Base-by-base conservation (phyloP, 495 filamentous ascomycete species). In the Neurospora sp. region DNA sequence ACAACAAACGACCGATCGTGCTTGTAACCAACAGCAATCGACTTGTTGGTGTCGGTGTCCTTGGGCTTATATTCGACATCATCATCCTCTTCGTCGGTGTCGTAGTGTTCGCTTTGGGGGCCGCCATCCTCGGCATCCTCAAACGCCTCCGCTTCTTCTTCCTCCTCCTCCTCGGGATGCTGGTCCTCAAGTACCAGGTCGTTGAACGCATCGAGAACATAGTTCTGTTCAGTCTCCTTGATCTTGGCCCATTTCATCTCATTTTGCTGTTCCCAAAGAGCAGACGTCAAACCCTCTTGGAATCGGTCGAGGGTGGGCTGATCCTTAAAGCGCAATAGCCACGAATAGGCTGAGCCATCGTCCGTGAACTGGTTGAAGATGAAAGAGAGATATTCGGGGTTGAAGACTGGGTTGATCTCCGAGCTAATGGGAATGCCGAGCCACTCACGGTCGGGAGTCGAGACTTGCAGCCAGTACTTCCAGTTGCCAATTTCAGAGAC, bases 331-430 rank as follows among this genome's bases (percentile, higher is more conserved):
- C 94, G 89, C 39, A 99, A 83, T 5, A 99, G 89, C 96, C 96
- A 99, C 0, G 96, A 98, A 80, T 93, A 97, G 8, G 96, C 95
- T 10, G 92, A 91, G 4, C 94, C 94, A 81, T 97, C 93, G 18
- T 91, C 88, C 9, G 90, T 85, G 78, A 97, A 98, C 78, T 97
- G 93, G 79, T 98, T 98, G 87, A 99, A 99, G 79, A 99, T 98
- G 82, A 98, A 98, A 3, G 96, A 98, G 23, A 97, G 85, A 75
- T 93, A 98, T 82, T 98, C 96, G 75, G 97, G 98, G 83, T 98
- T 98, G 86, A 99, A 99, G 41, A 99, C 96, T 0, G 96, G 96
- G 78, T 99, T 99, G 78, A 98, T 92, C 76, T 98, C 96, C 6
- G 91, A 90, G 37, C 92, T 84, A 20, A 99, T 89, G 23, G 89